A percentile compares a stretch with the other conserved stretches of the same genome.
These are phyloP conservation scores for Flaveria bidentis DNA, from an alignment of 129 eudicot genomes.

Conservation along the genomic window DNA sequence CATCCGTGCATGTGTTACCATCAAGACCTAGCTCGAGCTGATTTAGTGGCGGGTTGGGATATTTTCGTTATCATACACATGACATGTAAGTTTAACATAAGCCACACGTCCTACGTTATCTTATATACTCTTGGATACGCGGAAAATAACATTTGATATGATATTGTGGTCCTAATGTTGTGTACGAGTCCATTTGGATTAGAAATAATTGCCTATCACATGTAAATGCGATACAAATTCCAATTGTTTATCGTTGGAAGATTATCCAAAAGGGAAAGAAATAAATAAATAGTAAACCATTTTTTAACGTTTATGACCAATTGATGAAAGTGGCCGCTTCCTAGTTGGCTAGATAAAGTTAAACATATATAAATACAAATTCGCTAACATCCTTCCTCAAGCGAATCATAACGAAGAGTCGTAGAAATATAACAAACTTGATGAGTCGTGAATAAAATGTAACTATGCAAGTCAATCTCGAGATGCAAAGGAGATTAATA, in stretches of 20 bases:
- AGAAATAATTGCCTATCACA: conserved; percentile 1
- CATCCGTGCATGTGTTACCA: not conserved
- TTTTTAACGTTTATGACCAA: not conserved
- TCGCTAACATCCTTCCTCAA: no score
- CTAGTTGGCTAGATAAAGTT: no score
- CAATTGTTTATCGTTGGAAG: conserved; percentile 24
- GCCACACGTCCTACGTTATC: conserved; percentile 36
- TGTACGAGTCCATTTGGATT: conserved; percentile 9
- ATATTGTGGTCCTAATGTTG: conserved; percentile 25
- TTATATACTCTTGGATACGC: conserved; percentile 28
- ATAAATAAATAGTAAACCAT: not conserved
- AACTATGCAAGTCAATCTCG: no score
- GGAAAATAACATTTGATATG: conserved; percentile 30
- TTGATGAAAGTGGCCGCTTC: not conserved
- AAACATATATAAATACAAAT: no score
- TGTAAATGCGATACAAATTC: conserved; percentile 22
- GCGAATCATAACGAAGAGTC: no score
- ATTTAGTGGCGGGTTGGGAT: not conserved
- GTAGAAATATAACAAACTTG: no score
- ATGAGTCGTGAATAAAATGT: no score
- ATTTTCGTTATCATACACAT: not conserved
- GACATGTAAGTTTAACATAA: not conserved
- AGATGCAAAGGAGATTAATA: no score
- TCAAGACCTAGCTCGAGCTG: conserved; percentile 10
- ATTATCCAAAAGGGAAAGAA: not conserved